Base-by-base conservation (phyloP, 1,284 basidiomycete genomes). In the Apiotrichum sp. region DNA sequence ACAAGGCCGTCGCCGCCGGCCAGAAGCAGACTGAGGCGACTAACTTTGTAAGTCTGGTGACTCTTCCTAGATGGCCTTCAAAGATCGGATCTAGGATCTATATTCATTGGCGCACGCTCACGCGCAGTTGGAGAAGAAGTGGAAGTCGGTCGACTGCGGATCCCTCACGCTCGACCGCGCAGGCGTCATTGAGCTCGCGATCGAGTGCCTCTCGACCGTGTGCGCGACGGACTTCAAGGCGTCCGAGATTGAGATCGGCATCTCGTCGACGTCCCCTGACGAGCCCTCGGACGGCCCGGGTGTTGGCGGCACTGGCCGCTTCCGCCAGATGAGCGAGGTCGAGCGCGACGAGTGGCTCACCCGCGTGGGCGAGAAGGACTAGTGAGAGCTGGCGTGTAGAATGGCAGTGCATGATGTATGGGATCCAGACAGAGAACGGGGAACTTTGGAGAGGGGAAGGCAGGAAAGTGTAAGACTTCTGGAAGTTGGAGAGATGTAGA, bases 21-120 rank as follows among this genome's bases (percentile, higher is more conserved):
- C 90, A 95, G 76, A 99, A 99, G 72, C 95, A 98, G 71, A 93
- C 96, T 67, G 96, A 99, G 73, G 93, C 93, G 4, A 97, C 93
- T 85, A 98, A 98, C 77, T 89, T 90, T 70, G 75, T 78, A 50
- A 61, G 74, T 41, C 11, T 6, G 6, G 40, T 11, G 40, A 38
- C 36, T 13, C 36, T 8, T 38, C 36, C 36, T 13, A 38, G 8
- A 7, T 38, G 7, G 8, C 36, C 13, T 38, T 38, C 13, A 22
- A 22, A 22, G 22, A 22, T 22, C 22, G 22, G 22, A 22, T 22
- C 22, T 22, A 22, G 22, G 7, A 38, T 38, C 36, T 38, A 38
- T 38, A 13, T 13, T 38, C 13, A 13, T 8, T 41, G 40, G 8
- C 38, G 8, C 43, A 14, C 22, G n/a, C 29, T 8, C 10, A 11